Base-by-base conservation (phyloP, 495 filamentous ascomycete genomes). In the Penicillium taxi region DNA sequence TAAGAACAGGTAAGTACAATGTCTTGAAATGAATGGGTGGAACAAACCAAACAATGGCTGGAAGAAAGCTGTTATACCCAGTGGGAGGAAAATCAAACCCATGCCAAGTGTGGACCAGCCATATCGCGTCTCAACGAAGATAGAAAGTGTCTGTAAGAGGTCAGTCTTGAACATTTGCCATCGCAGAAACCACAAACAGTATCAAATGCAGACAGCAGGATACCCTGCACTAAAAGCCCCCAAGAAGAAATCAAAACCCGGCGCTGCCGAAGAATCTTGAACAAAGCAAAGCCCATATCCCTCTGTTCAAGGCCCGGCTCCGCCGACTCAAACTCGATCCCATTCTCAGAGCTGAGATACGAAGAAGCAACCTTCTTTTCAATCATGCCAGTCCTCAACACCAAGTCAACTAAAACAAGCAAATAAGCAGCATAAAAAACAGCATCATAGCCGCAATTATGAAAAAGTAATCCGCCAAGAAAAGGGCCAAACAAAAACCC, bases 41-140 rank as follows among this genome's bases (percentile, higher is more conserved):
- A 20, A 20, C 26, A 6, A 44, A 56, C 58, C 60, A 21, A 80
- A 66, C 5, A 82, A 32, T 0, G 85, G 84, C 1, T 77, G 72
- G 14, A 76, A 40, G 40, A 90, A 74, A 2, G 74, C 70, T 0
- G 82, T 81, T 8, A 83, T 45, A 32, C 81, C 74, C 20, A 85
- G 39, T 5, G 81, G 72, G 2, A 89, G 68, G 55, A 89, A 89
- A 11, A 85, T 63, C 9, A 90, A 55, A 1, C 82, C 85, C 16
- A 81, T 82, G 9, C 79, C 81, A 0, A 73, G 70, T 2, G 83
- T 72, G 17, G 68, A 67, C 79, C 81, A 91, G 38, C 62, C 44
- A 44, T 86, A 88, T 3, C 61, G 70, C 0, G 63, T 53, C 41
- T 77, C 66, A 5, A 84, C 78, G 43, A 77, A 80, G 5, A 88